Evolutionary conservation across 2,329 filamentous ascomycete species (phyloP), one percentile per base, ranked within the genome.

Genomic region (Botrytis elliptica): DNA sequence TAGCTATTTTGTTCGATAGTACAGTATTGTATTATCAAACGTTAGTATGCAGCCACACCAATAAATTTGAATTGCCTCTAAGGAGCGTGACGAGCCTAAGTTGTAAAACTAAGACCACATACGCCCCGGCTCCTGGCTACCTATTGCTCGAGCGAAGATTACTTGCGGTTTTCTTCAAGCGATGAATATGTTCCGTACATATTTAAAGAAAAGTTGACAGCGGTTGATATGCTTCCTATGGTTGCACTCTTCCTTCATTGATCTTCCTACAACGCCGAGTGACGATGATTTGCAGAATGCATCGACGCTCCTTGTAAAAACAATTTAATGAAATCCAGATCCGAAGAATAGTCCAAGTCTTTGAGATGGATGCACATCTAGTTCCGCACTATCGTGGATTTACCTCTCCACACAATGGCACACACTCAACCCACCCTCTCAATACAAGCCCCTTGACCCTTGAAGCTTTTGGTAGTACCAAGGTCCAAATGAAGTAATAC

Each of bases 1-100:
- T 46, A 57, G 38, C 52, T 60, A n/a, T 38, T 49, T 44, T 59
- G 65, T 69, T 72, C 71, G 71, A 72, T 72, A 72, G 52, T 72
- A 72, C 66, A 72, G 52, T 72, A 60, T 52, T 68, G 49, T 18
- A 60, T 60, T 60, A 68, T 59, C 63, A 68, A 71, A 25, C 65
- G 49, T 55, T 72, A 72, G 71, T 40, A n/a, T 68, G 63, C 63
- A 68, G 71, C 71, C 71, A 72, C 66, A 42, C 38, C 71, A 72
- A 55, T 67, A 60, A 49, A 55, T 38, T 72, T 25, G 70, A 72
- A 67, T 71, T 71, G 46, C 36, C n/a, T 71, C 18, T 25, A 55
- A 66, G 14, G 33, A 40, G 57, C 59, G 59, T 71, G 60, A 67
- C 60, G n/a, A 71, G 46, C 57, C 66, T 44, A 57, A 33, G 49